Base-by-base conservation (phyloP, 225 moss, liverwort and hornwort genomes). In the Bryoerythrophyllum caledonicum region DNA sequence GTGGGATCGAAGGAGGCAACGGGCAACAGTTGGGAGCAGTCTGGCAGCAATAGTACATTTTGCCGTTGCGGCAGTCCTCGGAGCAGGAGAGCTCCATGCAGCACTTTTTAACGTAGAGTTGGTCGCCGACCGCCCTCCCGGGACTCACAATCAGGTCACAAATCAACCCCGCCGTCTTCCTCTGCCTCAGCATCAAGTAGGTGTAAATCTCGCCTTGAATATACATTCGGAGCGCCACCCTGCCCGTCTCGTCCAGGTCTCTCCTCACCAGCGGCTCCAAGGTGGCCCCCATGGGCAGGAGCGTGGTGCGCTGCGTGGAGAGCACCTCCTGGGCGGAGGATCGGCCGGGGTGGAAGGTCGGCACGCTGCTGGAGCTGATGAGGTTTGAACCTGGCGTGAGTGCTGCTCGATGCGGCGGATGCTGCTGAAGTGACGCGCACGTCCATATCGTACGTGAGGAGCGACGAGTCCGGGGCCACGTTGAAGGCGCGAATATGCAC, bases 81-180 rank as follows among this genome's bases (percentile, higher is more conserved):
- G 5, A 0, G 59, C 82, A 79, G 9, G 19, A 48, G 19, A 70
- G 27, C 0, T 2, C 0, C 4, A 20, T 14, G 4, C 85, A 85
- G 10, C 82, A 82, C 1, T 27, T 9, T 0, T 35, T 65, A 8
- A 82, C 85, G 19, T 53, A 68, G 72, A 85, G 66, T 14, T 85
- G 85, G 3, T 69, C 65, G 6, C 85, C 85, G 0, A 76, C 21
- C 2, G 73, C 68, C 4, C 17, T 1, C 0, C 37, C 10, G 1
- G 82, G 85, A 11, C 34, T 76, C 19, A 85, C 76, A 41, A 85
- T 85, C 28, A 85, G 4, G 38, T 85, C 85, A 12, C 85, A 85
- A 1, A 54, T 76, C 69, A 69, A 59, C 0, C 24, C 37, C 4
- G 37, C 17, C 0, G 79, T 51, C 0, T 64, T 60, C 76, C 82